Percentiles rank a stretch among this genome's conserved stretches.
Conservation (phyloP, 768 basidiomycete genomes). For the Boletus tomentosulus region DNA sequence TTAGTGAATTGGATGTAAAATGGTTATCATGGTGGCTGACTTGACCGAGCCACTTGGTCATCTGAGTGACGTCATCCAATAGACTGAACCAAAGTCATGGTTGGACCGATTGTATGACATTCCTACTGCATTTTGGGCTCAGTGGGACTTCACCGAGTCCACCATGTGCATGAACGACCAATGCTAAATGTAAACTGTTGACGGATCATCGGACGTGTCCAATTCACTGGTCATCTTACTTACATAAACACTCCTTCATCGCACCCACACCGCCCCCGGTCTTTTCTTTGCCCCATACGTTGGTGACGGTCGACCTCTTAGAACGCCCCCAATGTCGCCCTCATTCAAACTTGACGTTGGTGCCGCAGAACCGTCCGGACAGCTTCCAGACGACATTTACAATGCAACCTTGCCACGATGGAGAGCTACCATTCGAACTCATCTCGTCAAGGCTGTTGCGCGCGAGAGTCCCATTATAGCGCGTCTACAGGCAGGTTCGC, state of each 20-base stretch:
- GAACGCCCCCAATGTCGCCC: neutral
- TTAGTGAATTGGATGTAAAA: neutral
- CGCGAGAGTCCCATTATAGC: conserved; percentile 61
- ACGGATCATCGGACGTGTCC: no score
- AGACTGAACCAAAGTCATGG: no score
- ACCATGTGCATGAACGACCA: no score
- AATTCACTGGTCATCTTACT: neutral
- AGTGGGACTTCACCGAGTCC: no score
- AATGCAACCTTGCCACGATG: conserved; percentile 59
- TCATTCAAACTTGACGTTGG: neutral
- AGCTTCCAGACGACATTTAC: conserved; percentile 50
- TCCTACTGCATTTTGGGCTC: no score
- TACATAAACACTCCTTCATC: neutral
- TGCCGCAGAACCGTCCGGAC: conserved; percentile 1
- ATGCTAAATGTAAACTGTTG: no score
- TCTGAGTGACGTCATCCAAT: no score
- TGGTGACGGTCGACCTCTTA: neutral
- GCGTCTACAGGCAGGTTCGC: conserved; percentile 57
- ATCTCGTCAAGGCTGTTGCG: conserved; percentile 49
- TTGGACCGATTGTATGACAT: no score
- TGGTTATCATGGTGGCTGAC: neutral
- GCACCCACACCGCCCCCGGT: neutral
- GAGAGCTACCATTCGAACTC: conserved; percentile 56
- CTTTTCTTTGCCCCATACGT: neutral
- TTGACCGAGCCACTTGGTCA: no score